Percentiles rank a stretch among this genome's conserved stretches.
Evolutionary conservation across 345 rosid species (phyloP).

Genomic region (Eucalyptus fibrosa): DNA sequence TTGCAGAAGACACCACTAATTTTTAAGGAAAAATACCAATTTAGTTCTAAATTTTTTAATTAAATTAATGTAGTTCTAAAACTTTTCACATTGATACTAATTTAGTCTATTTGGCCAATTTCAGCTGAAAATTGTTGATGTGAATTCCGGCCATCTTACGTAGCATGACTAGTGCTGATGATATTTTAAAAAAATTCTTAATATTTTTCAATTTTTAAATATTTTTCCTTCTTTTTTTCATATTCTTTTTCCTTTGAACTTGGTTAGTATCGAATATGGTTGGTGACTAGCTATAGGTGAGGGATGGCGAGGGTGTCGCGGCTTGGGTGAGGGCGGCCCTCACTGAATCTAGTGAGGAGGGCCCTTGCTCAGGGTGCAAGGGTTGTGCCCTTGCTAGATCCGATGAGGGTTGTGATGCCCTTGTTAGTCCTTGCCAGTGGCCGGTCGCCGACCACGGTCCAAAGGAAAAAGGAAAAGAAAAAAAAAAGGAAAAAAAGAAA

Average conservation of each 20-base stretch:
- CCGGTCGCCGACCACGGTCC: accelerated
- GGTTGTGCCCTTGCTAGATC: accelerated
- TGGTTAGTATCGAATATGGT: accelerated
- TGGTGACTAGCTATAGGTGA: accelerated
- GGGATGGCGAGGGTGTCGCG: accelerated
- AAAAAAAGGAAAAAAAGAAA: no score
- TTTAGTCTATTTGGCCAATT: accelerated
- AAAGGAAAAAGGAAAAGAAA: no score
- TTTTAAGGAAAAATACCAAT: no score
- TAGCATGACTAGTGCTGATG: accelerated
- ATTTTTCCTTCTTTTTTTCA: no score
- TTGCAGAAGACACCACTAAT: neutral
- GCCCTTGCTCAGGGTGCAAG: accelerated
- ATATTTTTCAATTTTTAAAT: no score
- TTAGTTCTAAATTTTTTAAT: accelerated
- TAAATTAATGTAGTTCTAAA: accelerated
- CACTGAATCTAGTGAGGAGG: no score
- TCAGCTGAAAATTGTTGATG: accelerated
- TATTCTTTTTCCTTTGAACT: no score
- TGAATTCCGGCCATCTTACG: accelerated
- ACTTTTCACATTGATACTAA: accelerated
- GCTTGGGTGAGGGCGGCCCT: accelerated
- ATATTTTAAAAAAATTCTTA: no score
- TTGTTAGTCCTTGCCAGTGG: no score
- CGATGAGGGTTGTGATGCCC: accelerated